Base-by-base conservation (phyloP, 2,329 filamentous ascomycete species). In the Clarireedia homoeocarpa region DNA sequence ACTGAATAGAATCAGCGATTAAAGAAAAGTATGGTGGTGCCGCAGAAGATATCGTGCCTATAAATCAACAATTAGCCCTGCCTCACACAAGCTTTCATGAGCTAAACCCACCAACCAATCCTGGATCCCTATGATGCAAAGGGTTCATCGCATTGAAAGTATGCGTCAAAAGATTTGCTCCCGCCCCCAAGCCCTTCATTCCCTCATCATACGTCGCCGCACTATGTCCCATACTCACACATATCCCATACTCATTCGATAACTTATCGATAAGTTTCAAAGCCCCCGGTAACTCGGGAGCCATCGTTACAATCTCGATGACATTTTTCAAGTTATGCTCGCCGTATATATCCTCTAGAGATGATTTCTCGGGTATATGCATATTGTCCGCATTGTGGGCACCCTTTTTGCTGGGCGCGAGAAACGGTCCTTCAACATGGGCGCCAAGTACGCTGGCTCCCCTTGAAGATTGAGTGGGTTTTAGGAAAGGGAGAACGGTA, bases 351-450 rank as follows among this genome's bases (percentile, higher is more conserved):
- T 49, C 39, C 48, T 66, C 65, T 10, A 66, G 56, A 4, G 59
- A 52, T n/a, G 60, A 42, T 12, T 51, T 39, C 6, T 48, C 48
- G 7, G 66, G 66, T 10, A 64, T 48, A 24, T 62, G 63, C 61
- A 68, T 63, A 39, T 66, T 62, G 34, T 58, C 51, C 2, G 62
- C 62, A 63, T 66, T 62, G 40, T 81, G 78, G 6, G 78, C 78
- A 40, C 79, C 79, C 64, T 77, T 78, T 63, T 81, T 81, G 3
- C 69, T 67, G 1, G 76, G 73, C 57, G 75, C 72, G 5, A 82
- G 73, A 62, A 78, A 81, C 6, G 79, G 79, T 2, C 79, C 79
- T 72, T 82, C 79, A 17, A 73, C 72, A 62, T 82, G 79, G n/a
- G 77, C 77, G 30, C 79, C 79, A 1, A 81, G 72, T 5, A 81